Evolutionary conservation across 352 stramenopile genomes (phyloP), one percentile per base, ranked within the genome.

Genomic region (Pseudoperonospora humuli): DNA sequence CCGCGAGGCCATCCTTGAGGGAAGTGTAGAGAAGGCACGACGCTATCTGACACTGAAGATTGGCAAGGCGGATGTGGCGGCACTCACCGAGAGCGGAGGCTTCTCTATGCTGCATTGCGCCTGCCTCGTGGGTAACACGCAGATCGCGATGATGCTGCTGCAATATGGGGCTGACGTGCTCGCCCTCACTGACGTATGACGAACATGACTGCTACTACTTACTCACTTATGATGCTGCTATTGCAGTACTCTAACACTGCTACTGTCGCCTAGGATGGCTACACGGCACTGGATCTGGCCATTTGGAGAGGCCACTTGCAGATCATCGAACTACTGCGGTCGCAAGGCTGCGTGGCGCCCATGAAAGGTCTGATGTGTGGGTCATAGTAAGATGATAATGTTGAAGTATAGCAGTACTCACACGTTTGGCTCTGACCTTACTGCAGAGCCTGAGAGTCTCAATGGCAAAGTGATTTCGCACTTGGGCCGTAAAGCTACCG

Each of bases 61-160:
- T 35, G 79, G 75, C 56, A 91, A 88, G 50, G 75, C 79, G 26
- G 79, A 91, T 43, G 75, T 87, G 44, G 67, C 55, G 18, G 79
- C 75, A 29, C 70, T 84, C 36, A 88, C 79, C 0, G 79, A 91
- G 61, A 86, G 73, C 39, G 76, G 79, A 15, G 76, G 79, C 31
- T 91, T 91, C 52, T 78, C 59, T 9, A 91, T 91, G 79, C 57
- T 90, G 17, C 79, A 91, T 56, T 84, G 76, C 27, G 76, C 79
- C 27, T 61, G 64, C 32, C 64, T 91, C 27, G 74, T 73, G 25
- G 79, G 78, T 14, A 86, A 90, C 54, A 87, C 75, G 35, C 75
- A 90, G 63, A 85, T 90, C 62, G 67, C 83, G n/a, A 85, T 90
- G 73, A 90, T 90, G 78, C 56, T 91, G 26, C 61, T 91, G 21